These are phyloP conservation scores for Dioszegia hungarica DNA, from an alignment of 768 basidiomycete species.

Conservation along the genomic window DNA sequence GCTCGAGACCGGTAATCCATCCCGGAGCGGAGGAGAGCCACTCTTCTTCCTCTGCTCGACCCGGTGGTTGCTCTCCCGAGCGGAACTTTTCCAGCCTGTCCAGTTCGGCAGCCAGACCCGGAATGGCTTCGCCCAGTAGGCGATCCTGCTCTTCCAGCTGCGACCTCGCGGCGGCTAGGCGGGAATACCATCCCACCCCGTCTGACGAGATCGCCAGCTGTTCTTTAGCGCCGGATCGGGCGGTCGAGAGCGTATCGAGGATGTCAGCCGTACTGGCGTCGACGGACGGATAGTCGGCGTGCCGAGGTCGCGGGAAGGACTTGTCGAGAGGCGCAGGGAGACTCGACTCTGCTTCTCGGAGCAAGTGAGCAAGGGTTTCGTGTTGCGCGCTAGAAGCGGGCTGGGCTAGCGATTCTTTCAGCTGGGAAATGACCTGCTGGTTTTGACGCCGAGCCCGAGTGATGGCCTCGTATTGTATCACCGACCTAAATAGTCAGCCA, in stretches of 20 bases:
- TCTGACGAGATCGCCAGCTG: background rate
- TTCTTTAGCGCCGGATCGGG: background rate
- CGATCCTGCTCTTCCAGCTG: background rate
- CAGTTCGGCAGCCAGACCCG: background rate
- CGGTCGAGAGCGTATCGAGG: background rate
- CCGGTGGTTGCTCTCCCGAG: background rate
- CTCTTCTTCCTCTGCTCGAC: background rate
- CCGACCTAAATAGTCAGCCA: slow-evolving; percentile 13
- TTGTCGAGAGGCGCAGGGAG: slow-evolving; percentile 8
- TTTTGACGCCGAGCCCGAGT: background rate
- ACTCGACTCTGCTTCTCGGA: background rate
- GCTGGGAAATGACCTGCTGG: background rate
- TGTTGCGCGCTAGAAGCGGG: slow-evolving; percentile 20
- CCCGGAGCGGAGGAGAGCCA: background rate
- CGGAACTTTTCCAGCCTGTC: background rate
- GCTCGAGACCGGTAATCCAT: background rate
- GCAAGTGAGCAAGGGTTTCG: background rate
- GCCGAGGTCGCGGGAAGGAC: slow-evolving; percentile 11
- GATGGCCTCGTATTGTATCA: slow-evolving; percentile 7
- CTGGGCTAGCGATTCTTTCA: background rate
- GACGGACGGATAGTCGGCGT: slow-evolving; percentile 18
- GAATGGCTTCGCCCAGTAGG: background rate
- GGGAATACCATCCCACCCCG: slow-evolving; percentile 15
- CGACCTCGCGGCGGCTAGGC: background rate
- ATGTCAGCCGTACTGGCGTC: slow-evolving; percentile 7